phyloP scores from a whole-genome alignment of 371 early-diverging fungal genomes.

The Blakeslea trispora region DNA sequence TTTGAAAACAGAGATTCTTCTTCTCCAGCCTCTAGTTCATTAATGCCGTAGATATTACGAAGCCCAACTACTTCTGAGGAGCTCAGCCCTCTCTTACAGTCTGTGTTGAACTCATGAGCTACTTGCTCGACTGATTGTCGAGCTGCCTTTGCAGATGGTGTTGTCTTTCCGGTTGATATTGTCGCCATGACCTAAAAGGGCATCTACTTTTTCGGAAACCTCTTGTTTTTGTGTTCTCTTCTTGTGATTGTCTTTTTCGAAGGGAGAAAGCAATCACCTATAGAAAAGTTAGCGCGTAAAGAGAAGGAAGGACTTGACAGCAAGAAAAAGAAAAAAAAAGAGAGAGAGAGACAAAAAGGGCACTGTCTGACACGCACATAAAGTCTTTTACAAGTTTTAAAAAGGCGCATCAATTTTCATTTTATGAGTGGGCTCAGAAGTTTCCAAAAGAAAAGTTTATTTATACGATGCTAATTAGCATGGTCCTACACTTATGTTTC shows the following conservation, averaged over 20 bases:
- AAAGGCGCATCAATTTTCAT: background rate
- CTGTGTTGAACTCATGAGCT: conserved; percentile 54
- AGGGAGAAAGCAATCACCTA: no score
- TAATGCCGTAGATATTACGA: conserved; percentile 60
- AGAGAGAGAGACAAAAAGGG: background rate
- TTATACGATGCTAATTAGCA: no score
- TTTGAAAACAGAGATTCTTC: conserved; percentile 48
- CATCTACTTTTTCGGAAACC: no score
- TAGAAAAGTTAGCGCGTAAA: no score
- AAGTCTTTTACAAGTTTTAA: background rate
- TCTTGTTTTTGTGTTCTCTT: no score
- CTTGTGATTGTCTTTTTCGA: no score
- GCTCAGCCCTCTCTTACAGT: conserved; percentile 51
- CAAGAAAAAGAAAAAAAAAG: background rate
- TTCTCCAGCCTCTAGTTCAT: conserved; percentile 51
- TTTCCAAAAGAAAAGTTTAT: no score
- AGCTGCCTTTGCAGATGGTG: conserved; percentile 62
- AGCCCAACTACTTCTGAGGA: conserved; percentile 53
- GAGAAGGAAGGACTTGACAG: background rate
- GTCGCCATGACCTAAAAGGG: conserved; percentile 6
- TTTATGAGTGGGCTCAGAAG: no score
- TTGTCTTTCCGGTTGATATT: conserved; percentile 18
- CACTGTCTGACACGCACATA: background rate
- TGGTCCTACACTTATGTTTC: no score
- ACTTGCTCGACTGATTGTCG: conserved; percentile 59